A percentile compares a stretch with the other conserved stretches of the same genome.
These are phyloP conservation scores for Candida ulmi DNA, from an alignment of 805 yeast species.

Conservation along the genomic window DNA sequence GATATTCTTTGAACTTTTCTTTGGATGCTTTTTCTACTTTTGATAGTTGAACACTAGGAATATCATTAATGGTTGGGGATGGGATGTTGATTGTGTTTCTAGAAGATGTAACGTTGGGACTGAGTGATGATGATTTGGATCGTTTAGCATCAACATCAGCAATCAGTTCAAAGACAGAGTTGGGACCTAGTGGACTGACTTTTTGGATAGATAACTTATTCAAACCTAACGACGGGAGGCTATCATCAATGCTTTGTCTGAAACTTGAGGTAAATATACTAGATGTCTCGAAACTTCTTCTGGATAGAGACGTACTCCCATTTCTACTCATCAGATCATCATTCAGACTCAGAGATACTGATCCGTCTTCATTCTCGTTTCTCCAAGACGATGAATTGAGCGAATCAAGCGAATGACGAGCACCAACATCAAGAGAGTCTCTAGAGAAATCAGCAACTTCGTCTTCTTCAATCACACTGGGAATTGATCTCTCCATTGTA, in stretches of 20 bases:
- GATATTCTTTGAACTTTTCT: constrained; percentile 38
- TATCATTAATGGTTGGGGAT: constrained; percentile 75
- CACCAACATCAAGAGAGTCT: neutral
- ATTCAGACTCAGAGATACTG: constrained; percentile 23
- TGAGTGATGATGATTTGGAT: constrained; percentile 20
- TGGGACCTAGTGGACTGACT: constrained; percentile 59
- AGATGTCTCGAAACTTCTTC: constrained; percentile 29
- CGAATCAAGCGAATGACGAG: constrained; percentile 6
- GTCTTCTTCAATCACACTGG: neutral
- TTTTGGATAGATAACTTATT: constrained; percentile 33
- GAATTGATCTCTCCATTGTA: neutral
- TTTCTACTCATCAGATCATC: constrained; percentile 28
- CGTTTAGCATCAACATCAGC: constrained; percentile 47
- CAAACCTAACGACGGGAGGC: constrained; percentile 31
- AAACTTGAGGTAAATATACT: constrained; percentile 22
- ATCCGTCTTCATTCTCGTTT: constrained; percentile 8
- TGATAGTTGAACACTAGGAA: constrained; percentile 71
- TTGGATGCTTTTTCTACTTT: constrained; percentile 42
- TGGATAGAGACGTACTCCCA: constrained; percentile 16
- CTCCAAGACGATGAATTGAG: constrained; percentile 8
- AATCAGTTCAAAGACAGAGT: constrained; percentile 73
- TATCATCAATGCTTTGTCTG: constrained; percentile 30
- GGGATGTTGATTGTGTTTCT: constrained; percentile 42
- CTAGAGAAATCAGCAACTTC: neutral
- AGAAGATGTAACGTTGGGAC: constrained; percentile 23